These are phyloP conservation scores for Fusarium longipes DNA, from an alignment of 2,329 filamentous ascomycete species.

Conservation along the genomic window DNA sequence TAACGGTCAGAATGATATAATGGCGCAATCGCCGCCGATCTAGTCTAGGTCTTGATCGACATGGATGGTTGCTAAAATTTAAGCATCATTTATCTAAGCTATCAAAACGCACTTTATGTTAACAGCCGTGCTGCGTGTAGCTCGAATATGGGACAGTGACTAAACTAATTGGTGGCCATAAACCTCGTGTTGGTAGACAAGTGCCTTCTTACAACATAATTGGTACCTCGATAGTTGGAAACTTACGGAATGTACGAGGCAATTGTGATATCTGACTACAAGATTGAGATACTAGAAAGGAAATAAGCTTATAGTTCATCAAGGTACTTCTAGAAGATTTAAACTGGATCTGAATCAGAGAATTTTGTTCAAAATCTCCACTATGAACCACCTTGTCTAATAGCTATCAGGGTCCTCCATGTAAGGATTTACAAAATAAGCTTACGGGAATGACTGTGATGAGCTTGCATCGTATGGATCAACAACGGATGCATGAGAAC, in stretches of 20 bases:
- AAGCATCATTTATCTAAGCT: background rate
- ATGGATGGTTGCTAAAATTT: background rate
- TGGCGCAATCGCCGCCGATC: background rate
- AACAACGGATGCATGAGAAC: too few species aligned
- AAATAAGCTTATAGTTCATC: background rate
- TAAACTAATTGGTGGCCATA: too few species aligned
- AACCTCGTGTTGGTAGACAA: too few species aligned
- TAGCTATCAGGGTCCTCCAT: slow-evolving; percentile 28
- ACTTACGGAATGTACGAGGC: too few species aligned
- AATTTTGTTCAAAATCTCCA: background rate
- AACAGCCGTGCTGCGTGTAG: background rate
- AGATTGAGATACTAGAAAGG: too few species aligned
- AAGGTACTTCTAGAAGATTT: slow-evolving; percentile 13
- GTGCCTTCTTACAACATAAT: background rate
- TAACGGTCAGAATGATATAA: background rate
- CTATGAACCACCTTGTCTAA: background rate
- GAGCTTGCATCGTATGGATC: background rate
- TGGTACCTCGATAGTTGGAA: background rate
- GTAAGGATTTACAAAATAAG: background rate
- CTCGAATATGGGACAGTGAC: background rate
- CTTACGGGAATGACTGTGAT: background rate
- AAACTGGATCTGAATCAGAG: background rate
- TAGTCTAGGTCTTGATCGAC: background rate
- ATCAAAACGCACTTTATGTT: background rate
- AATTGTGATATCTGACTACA: background rate